Base-by-base conservation (phyloP, 2,329 filamentous ascomycete genomes). In the Coniochaeta ligniaria region DNA sequence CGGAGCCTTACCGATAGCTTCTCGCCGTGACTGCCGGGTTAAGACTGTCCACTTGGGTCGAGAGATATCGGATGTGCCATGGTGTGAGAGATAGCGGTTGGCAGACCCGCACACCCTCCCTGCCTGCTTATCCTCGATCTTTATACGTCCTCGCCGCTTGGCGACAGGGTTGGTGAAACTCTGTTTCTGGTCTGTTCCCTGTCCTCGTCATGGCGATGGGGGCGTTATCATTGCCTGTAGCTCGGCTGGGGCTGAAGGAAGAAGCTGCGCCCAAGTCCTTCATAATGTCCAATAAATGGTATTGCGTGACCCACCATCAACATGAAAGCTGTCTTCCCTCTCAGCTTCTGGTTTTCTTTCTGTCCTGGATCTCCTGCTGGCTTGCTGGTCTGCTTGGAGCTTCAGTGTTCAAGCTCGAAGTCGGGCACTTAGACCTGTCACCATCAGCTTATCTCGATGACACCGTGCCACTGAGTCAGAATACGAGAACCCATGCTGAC, bases 401-500 rank as follows among this genome's bases (percentile, higher is more conserved):
- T 31, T 58, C 33, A 26, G 7, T 45, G n/a, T 52, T 12, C 43
- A 47, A 8, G 12, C 11, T 28, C 6, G 22, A 26, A 50, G 45
- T 50, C 22, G 5, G 45, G 45, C n/a, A n/a, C n/a, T n/a, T n/a
- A n/a, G n/a, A n/a, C n/a, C 24, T 52, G 47, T 22, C 47, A 22
- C 22, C 31, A 17, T 38, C 26, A 38, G 54, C n/a, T 38, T 52
- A 52, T 52, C 22, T 26, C 43, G 7, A 52, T 2, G 11, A 16
- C 9, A 52, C 47, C 16, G 24, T 52, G 20, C 47, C 24, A 17
- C 47, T 31, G 20, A 41, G 38, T 31, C 22, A 52, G 47, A 28
- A 52, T 17, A 52, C 47, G 47, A 58, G 56, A 45, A n/a, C 56
- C 5, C 3, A 43, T 58, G 38, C 56, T 58, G 56, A 58, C 56